Conservation (phyloP, 352 stramenopile species). For the Pseudoperonospora humuli region DNA sequence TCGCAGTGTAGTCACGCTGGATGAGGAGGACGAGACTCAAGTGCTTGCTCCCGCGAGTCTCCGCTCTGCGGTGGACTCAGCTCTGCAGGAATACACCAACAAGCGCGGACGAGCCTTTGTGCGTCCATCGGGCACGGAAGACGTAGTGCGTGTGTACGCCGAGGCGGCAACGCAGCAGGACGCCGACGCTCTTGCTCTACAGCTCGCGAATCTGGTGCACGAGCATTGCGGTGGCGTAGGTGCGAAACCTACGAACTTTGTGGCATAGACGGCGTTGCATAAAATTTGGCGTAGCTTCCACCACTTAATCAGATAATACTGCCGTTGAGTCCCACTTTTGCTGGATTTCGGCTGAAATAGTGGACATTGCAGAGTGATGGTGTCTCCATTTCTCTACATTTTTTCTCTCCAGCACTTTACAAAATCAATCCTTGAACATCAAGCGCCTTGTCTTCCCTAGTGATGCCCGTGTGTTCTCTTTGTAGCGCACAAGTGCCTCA, state of each 20-base stretch:
- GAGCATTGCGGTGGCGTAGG: slow-evolving; percentile 69
- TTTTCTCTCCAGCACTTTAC: no score
- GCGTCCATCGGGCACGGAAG: slow-evolving; percentile 95
- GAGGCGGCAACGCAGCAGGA: slow-evolving; percentile 88
- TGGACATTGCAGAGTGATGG: no score
- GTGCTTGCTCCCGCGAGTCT: slow-evolving; percentile 55
- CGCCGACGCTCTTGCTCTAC: slow-evolving; percentile 86
- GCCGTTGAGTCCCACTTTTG: no score
- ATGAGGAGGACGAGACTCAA: slow-evolving; percentile 61
- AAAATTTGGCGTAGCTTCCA: no score
- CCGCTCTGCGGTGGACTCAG: slow-evolving; percentile 39
- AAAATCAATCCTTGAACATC: no score
- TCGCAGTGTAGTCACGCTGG: slow-evolving; percentile 46
- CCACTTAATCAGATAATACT: neutral
- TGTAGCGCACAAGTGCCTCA: slow-evolving; percentile 12
- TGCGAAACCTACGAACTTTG: slow-evolving; percentile 51
- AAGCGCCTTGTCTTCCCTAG: no score
- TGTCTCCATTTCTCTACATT: no score
- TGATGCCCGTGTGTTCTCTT: slow-evolving; percentile 10
- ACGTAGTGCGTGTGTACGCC: slow-evolving; percentile 97
- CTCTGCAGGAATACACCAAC: slow-evolving; percentile 50
- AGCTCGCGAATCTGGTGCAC: slow-evolving; percentile 77
- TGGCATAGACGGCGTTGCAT: slow-evolving; percentile 38
- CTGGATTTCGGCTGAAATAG: no score
- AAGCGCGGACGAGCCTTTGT: slow-evolving; percentile 88